phyloP scores from a whole-genome alignment of 345 rosid genomes.

The Eucalyptus polyanthemos region DNA sequence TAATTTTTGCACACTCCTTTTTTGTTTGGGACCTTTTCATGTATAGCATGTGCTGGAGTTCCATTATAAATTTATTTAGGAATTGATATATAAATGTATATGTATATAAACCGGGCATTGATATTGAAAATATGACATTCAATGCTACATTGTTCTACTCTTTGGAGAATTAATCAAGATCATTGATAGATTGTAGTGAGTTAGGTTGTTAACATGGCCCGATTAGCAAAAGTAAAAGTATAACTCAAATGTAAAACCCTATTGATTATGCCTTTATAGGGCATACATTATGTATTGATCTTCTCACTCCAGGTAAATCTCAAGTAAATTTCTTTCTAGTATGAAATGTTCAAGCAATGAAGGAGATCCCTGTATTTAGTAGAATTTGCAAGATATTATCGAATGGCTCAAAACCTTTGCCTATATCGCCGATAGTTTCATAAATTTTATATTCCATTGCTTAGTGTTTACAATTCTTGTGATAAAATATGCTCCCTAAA shows the following conservation, averaged over 20 bases:
- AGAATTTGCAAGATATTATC: background rate
- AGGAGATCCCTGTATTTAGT: background rate
- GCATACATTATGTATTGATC: background rate
- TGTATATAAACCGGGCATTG: background rate
- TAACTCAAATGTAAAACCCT: background rate
- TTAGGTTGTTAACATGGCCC: background rate
- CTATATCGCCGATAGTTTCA: background rate
- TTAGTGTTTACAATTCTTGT: background rate
- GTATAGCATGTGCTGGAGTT: background rate
- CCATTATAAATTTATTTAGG: background rate
- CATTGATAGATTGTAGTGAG: background rate
- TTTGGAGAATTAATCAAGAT: background rate
- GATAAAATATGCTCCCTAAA: background rate
- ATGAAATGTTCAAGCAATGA: background rate
- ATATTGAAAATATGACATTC: background rate
- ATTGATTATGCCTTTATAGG: background rate
- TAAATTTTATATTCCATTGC: background rate
- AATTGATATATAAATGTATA: background rate
- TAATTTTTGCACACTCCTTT: background rate
- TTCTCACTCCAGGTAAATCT: background rate
- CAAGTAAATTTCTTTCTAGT: background rate
- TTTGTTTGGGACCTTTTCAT: background rate
- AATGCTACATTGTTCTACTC: background rate
- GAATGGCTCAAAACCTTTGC: background rate
- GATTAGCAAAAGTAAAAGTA: background rate